Base-by-base conservation (phyloP, 1,284 basidiomycete genomes). In the Coriolopsis trogii region DNA sequence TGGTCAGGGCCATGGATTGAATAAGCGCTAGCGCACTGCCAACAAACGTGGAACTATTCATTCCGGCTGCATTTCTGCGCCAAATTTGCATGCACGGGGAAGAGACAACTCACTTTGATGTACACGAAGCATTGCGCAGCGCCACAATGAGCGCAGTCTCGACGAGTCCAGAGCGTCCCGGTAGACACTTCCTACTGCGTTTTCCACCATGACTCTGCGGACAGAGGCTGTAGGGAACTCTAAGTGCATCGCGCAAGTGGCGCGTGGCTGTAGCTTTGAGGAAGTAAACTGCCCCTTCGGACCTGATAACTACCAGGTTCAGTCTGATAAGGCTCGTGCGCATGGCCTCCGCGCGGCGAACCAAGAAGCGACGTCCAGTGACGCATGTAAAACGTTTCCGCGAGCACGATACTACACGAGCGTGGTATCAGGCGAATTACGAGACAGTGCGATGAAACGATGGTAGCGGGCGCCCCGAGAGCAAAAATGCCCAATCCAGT, bases 331-430 rank as follows among this genome's bases (percentile, higher is more conserved):
- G 41, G 41, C 28, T 26, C 42, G 21, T 21, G 15, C 30, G 30
- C 42, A 23, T 34, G 42, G 42, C n/a, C 7, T 34, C 26, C 42
- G 31, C 42, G 21, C 30, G 42, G 42, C n/a, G 30, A 12, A 30
- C 29, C 15, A 30, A 20, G 41, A 42, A 44, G 42, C 42, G 21
- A 44, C 9, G 42, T 33, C 29, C 25, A 21, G 41, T 42, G 41
- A 42, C 28, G 29, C 41, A 23, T 20, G 16, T 16, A 31, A 40
- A 23, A 18, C 25, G 7, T n/a, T 23, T 13, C 41, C 18, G n/a
- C 6, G 9, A 30, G n/a, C 2, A 12, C 9, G 25, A 23, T 18
- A 30, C 29, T 24, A n/a, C 15, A 42, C 41, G 28, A 34, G 34
- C 30, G 42, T 44, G 42, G 31, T 30, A 23, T 44, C 16, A 34